A percentile compares a stretch with the other conserved stretches of the same genome.
Evolutionary conservation across 108 stramenopile species (phyloP).

Genomic region (Conticribra guillardii): DNA sequence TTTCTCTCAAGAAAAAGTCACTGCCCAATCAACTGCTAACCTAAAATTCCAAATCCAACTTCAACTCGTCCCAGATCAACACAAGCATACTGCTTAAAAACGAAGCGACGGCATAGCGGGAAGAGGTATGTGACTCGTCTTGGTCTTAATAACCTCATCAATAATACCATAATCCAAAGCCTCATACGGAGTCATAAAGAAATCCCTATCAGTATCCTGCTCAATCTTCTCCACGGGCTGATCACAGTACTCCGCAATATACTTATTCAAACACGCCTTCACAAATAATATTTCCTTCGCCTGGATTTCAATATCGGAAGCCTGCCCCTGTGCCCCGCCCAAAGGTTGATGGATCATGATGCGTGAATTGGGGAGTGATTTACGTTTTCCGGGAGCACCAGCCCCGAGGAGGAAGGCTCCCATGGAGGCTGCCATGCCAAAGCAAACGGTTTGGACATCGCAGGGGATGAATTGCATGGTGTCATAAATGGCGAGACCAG

Average conservation of each 20-base stretch:
- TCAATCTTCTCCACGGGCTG: slow-evolving; percentile 95
- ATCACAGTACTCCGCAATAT: slow-evolving; percentile 91
- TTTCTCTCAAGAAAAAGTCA: too few species aligned
- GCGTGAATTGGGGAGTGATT: slow-evolving; percentile 90
- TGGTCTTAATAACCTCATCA: slow-evolving; percentile 96
- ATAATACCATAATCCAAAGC: slow-evolving; percentile 97
- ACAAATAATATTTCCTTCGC: slow-evolving; percentile 97
- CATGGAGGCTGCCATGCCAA: slow-evolving; percentile 97
- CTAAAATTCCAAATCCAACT: not conserved
- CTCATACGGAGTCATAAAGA: slow-evolving; percentile 96
- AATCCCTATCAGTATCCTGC: slow-evolving; percentile 94
- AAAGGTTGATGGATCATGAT: slow-evolving; percentile 99
- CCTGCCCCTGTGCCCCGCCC: slow-evolving; percentile 96
- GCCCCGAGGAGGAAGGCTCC: slow-evolving; percentile 96
- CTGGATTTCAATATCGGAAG: slow-evolving; percentile 97
- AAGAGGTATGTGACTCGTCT: slow-evolving; percentile 85
- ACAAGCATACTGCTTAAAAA: not conserved
- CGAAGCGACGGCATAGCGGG: slow-evolving; percentile 77
- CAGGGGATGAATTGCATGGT: slow-evolving; percentile 98
- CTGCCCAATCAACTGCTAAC: too few species aligned
- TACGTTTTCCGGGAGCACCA: slow-evolving; percentile 88
- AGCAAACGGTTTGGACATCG: slow-evolving; percentile 95
- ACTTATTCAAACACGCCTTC: slow-evolving; percentile 85
- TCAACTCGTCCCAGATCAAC: not conserved
- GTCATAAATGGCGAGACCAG: slow-evolving; percentile 97